These are phyloP conservation scores for Sporothrix phasma DNA, from an alignment of 2,329 filamentous ascomycete species.

Conservation along the genomic window DNA sequence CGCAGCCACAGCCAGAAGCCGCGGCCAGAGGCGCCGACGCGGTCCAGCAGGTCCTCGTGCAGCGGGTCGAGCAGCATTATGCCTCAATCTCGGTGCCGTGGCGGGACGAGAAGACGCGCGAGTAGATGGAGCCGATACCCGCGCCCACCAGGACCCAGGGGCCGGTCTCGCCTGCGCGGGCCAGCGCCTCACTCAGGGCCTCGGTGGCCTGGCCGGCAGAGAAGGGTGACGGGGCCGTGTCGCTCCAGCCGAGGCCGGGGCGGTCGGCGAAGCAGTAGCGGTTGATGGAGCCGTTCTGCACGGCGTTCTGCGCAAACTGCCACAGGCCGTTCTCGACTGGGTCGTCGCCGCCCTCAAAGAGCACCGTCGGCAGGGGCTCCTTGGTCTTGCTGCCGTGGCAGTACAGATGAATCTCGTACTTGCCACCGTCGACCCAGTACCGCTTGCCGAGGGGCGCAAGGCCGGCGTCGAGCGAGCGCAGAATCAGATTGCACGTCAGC, in stretches of 20 bases:
- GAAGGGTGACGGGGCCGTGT: conserved; percentile 87
- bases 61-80: conserved; percentile 79
- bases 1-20: conserved; percentile 82
- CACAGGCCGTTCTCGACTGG: conserved; percentile 72
- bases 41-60: conserved; percentile 73
- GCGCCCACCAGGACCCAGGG: conserved; percentile 85
- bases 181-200: conserved; percentile 76
- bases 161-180: conserved; percentile 67
- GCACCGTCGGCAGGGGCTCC: conserved; percentile 60
- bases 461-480: conserved; percentile 70
- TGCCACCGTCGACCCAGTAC: conserved; percentile 71
- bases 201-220: conserved; percentile 90
- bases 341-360: conserved; percentile 75
- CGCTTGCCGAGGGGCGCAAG: conserved; percentile 63
- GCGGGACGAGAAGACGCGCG: conserved; percentile 79
- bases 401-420: conserved; percentile 78
- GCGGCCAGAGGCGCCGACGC: conserved; percentile 54
- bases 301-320: conserved; percentile 64
- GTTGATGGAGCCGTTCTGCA: conserved; percentile 69
- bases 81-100: conserved; percentile 62
- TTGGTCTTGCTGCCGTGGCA: conserved; percentile 66
- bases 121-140: conserved; percentile 80
- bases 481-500: conserved; percentile 66
- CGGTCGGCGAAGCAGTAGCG: conserved; percentile 95
- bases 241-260: conserved; percentile 76